Evolutionary conservation across 345 rosid species (phyloP), one percentile per base, ranked within the genome.

Genomic region (Mangifera indica): DNA sequence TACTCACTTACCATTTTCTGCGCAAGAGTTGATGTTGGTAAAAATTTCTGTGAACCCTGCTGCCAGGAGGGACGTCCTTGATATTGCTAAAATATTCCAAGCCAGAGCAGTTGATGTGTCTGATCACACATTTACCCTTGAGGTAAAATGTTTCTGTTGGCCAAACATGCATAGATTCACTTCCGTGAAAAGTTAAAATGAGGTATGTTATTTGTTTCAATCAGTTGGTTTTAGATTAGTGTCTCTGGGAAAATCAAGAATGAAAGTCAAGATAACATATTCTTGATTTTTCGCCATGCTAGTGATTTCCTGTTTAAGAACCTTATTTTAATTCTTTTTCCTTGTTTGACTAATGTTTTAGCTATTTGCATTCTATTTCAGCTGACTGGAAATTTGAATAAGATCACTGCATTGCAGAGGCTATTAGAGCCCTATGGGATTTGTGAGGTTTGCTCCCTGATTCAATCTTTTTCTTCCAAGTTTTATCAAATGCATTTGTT

Each of bases 111-210:
- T 87, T 77, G 90, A 89, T 32, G 89, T 89, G 22, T 89, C 90
- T 42, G 90, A 89, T 75, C 94, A 89, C 69, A 87, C 94, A 66
- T 81, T 89, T 61, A 87, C 94, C 94, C 85, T 89, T 34, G 86
- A 85, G 87, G 94, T 87, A 73, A 73, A 26, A 53, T 60, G 58
- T 51, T 59, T 46, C 40, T 48, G 14, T 61, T 34, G 15, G 21
- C 40, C 37, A 2, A 2, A 7, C 12, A 9, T 3, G 5, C 37
- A 26, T 21, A 21, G 34, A 22, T 54, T 68, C 62, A 42, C 22
- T 22, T 55, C 4, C 17, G 2, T 21, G 22, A 42, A 15, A 67
- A 64, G 6, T 44, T 3, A 4, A 42, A 4, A 4, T 29, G 32
- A 29, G 32, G 32, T 3, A 29, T 29, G 32, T 29, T 3, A 29